Conservation (phyloP, 495 filamentous ascomycete genomes). For the Copromyces sp. region DNA sequence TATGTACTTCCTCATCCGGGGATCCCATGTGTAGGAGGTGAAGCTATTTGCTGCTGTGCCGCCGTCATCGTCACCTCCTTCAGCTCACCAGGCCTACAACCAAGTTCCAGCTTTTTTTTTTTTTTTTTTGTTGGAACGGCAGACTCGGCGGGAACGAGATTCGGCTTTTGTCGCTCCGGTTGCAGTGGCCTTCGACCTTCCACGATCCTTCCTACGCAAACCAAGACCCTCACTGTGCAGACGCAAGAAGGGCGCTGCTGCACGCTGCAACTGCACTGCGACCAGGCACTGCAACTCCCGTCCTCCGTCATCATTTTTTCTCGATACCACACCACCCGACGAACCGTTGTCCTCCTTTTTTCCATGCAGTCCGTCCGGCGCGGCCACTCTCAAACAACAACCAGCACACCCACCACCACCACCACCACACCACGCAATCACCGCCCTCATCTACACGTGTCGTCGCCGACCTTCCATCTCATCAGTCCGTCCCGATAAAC, state of each 20-base stretch:
- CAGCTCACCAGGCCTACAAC: not conserved
- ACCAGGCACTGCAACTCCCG: not conserved
- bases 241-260: not conserved
- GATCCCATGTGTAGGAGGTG: not conserved
- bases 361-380: not conserved
- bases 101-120: not conserved
- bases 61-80: not conserved
- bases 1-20: not conserved
- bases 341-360: not conserved
- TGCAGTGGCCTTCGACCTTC: not conserved
- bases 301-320: not conserved
- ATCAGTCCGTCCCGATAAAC: not conserved
- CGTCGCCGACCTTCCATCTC: not conserved
- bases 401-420: not conserved
- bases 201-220: not conserved
- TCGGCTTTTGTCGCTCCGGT: not conserved
- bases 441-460: not conserved
- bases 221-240: not conserved
- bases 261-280: not conserved
- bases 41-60: not conserved
- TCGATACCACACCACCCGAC: not conserved
- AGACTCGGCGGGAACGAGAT: not conserved
- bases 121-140: not conserved
- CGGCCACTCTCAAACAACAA: not conserved
- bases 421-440: not conserved